These are phyloP conservation scores for Talinum fruticosum DNA, from an alignment of 148 eudicot species.

Conservation along the genomic window DNA sequence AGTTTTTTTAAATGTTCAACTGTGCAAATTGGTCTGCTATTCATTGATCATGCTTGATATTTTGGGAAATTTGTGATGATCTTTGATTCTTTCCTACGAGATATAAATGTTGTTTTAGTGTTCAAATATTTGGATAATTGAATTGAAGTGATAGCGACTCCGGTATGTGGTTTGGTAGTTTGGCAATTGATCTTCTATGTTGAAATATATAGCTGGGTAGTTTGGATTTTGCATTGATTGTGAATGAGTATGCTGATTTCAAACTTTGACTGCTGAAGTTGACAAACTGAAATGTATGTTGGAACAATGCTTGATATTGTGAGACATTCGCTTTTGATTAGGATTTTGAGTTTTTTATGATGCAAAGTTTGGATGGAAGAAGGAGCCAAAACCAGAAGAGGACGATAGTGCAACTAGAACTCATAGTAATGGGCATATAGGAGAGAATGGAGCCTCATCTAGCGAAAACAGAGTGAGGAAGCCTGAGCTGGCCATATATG, in stretches of 20 bases:
- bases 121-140: too few relatives aligned
- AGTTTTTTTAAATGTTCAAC: too few relatives aligned
- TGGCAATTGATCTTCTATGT: too few relatives aligned
- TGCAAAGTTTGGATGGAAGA: conserved; percentile 96
- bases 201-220: too few relatives aligned
- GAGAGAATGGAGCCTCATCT: conserved; percentile 32
- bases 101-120: too few relatives aligned
- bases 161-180: background rate
- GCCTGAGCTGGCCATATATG: conserved; percentile 74
- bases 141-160: too few relatives aligned
- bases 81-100: too few relatives aligned
- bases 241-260: background rate
- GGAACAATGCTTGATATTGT: conserved; percentile 31
- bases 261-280: background rate
- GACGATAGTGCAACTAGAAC: conserved; percentile 29
- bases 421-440: conserved; percentile 39
- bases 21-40: background rate
- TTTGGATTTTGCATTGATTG: background rate
- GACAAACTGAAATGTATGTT: background rate
- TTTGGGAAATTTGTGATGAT: too few relatives aligned
- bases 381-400: conserved; percentile 34
- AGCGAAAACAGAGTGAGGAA: conserved; percentile 42
- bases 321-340: conserved; percentile 36
- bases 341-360: conserved; percentile 91
- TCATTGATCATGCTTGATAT: background rate